Evolutionary conservation across 148 eudicot species (phyloP), one percentile per base, ranked within the genome.

Genomic region (Diospyros kaki): DNA sequence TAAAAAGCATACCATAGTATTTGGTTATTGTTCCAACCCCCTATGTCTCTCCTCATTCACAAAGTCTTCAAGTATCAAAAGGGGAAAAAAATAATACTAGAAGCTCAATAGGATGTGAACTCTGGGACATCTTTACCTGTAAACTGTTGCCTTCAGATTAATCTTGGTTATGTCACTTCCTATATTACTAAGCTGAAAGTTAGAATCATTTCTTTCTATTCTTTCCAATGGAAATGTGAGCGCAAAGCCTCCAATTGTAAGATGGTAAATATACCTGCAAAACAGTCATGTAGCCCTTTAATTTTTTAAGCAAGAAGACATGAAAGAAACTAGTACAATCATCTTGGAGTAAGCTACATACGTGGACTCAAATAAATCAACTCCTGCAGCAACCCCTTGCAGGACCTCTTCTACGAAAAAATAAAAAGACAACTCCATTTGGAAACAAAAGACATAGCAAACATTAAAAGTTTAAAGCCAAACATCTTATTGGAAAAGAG

Each of bases 361-460:
- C 97, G 90, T 76, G 66, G 93, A 86, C 70, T 93, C 93, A 85
- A 93, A 90, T 63, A 90, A 84, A 83, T 93, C 95, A 74, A 93
- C 76, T 68, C 95, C 97, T 12, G 97, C 86, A 73, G 93, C 91
- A 73, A 93, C 80, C 40, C 97, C 97, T 83, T 90, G 93, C 80
- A 92, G 80, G 68, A 93, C 84, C 80, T 90, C 97, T 84, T 89
- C 97, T 90, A 69, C 9, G 18, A 28, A 28, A 41, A 58, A 63
- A 77, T 44, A 39, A 46, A 64, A 39, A 17, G 50, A 41, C 28
- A 61, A 59, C 52, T 10, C n/a, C 45, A 71, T 41, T 64, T 39
- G 44, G 45, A 39, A 58, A 58, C 68, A 73, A 39, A 62, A 63
- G 18, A n/a, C 15, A 42, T 28, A 43, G 9, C 14, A 5, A 71